Conservation (phyloP, 2,329 filamentous ascomycete species). For the Penicillium sp. region DNA sequence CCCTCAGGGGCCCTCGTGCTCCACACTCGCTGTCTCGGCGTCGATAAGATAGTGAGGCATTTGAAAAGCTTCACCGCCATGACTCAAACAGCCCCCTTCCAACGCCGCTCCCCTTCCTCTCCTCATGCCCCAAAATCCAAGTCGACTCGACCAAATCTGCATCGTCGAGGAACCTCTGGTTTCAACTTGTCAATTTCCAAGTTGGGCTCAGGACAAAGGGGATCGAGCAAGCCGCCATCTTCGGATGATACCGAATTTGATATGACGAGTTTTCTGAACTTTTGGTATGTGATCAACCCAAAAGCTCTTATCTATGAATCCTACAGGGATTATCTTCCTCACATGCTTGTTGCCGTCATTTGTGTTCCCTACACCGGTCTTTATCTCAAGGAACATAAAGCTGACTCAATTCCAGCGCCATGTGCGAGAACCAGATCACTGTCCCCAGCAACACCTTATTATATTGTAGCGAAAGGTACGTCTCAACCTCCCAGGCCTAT, state of each 20-base stretch:
- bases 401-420: conserved; percentile 51
- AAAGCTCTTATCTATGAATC: conserved; percentile 21
- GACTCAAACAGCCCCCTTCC: conserved; percentile 34
- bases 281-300: conserved; percentile 39
- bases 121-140: conserved; percentile 35
- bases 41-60: conserved; percentile 27
- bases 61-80: conserved; percentile 38
- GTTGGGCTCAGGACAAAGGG: conserved; percentile 31
- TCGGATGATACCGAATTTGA: conserved; percentile 30
- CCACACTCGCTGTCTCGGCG: conserved; percentile 25
- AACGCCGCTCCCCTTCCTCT: conserved; percentile 36
- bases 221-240: conserved; percentile 21
- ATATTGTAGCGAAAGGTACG: conserved; percentile 65
- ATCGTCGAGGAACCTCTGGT: conserved; percentile 36
- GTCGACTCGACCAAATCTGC: conserved; percentile 31
- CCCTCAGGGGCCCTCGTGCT: conserved; percentile 29
- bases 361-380: conserved; percentile 12
- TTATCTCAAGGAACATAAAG: conserved; percentile 22
- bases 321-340: conserved; percentile 16
- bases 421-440: conserved; percentile 65
- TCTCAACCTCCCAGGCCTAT: conserved; percentile 2
- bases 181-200: conserved; percentile 34
- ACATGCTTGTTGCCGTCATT: conserved; percentile 21
- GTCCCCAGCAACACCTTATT: conserved; percentile 59
- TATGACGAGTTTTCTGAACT: conserved; percentile 49